Evolutionary conservation across 2,329 filamentous ascomycete species (phyloP), one percentile per base, ranked within the genome.

Genomic region (Paraphaeosphaeria minitans): DNA sequence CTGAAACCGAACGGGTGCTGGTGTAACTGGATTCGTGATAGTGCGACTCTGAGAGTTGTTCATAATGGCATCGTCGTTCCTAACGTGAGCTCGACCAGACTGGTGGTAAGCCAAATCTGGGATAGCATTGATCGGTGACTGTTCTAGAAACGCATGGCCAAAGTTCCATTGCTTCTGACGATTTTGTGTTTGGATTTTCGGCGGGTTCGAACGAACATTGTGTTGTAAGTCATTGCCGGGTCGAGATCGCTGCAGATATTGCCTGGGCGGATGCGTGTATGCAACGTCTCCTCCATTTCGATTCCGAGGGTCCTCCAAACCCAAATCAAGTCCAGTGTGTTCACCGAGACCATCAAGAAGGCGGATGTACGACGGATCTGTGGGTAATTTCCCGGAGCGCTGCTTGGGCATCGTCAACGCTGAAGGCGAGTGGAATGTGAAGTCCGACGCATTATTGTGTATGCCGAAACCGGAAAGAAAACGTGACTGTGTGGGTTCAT

Each of bases 341-440:
- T 46, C 53, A 13, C 66, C 68, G 8, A 75, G 56, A 0, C 62
- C 66, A 56, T 75, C 73, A 65, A 75, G 69, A 1, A 75, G 63
- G 22, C 60, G 66, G 13, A 74, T 67, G 41, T 75, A 75, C 1
- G 73, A 75, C 4, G 61, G 67, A 29, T 65, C 69, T 13, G 47
- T 60, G 16, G 69, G 67, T 12, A 71, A 45, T 22, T 59, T 59
- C 9, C 57, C 55, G 13, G 58, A 35, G 16, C 50, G 55, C 10
- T 58, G 43, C 2, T 22, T 22, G 21, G 39, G 55, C 13, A 58
- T 27, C 43, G 66, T 68, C 48, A 63, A 47, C 4, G 62, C 63
- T 2, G 67, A 67, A 4, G 64, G 59, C 7, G 66, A 53, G 46
- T 62, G 62, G 29, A 72, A 69, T 9, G 63, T 67, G 41, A 70